Conservation (phyloP, 73 alveolate species). For the Paramecium sonneborni region DNA sequence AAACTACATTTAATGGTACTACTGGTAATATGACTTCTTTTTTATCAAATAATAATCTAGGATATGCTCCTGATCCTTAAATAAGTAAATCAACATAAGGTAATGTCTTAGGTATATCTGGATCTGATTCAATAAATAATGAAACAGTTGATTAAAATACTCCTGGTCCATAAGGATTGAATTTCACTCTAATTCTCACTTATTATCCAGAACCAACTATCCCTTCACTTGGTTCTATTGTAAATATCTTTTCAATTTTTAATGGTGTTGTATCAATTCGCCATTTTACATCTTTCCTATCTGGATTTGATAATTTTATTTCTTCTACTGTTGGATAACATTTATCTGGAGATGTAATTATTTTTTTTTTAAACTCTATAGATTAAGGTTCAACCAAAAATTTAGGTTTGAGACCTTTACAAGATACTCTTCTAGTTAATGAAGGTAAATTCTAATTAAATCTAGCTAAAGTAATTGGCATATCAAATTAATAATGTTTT, state of each 20-base stretch:
- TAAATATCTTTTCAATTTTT: slow-evolving; percentile 79
- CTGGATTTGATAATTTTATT: slow-evolving; percentile 87
- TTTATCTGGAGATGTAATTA: slow-evolving; percentile 87
- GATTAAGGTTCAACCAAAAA: slow-evolving; percentile 84
- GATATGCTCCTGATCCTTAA: slow-evolving; percentile 97
- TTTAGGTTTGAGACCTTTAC: slow-evolving; percentile 94
- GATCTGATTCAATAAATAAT: slow-evolving; percentile 83
- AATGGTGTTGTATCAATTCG: slow-evolving; percentile 75
- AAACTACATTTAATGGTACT: slow-evolving; percentile 93
- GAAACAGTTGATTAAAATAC: slow-evolving; percentile 88
- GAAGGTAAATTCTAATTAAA: slow-evolving; percentile 50
- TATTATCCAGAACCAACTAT: slow-evolving; percentile 85
- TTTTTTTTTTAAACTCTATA: slow-evolving; percentile 83
- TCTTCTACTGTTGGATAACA: slow-evolving; percentile 81
- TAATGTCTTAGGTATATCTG: slow-evolving; percentile 66
- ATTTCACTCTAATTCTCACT: slow-evolving; percentile 90
- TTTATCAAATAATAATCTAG: slow-evolving; percentile 95
- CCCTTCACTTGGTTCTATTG: slow-evolving; percentile 91
- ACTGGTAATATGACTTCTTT: slow-evolving; percentile 95
- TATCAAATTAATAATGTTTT: slow-evolving; percentile 35
- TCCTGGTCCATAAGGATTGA: slow-evolving; percentile 95
- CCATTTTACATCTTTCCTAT: slow-evolving; percentile 82
- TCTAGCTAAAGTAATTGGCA: slow-evolving; percentile 57
- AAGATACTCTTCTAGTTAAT: slow-evolving; percentile 64
- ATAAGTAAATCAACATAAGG: slow-evolving; percentile 86